phyloP scores from a whole-genome alignment of 495 filamentous ascomycete species.

The Aspergillus funiculosus region DNA sequence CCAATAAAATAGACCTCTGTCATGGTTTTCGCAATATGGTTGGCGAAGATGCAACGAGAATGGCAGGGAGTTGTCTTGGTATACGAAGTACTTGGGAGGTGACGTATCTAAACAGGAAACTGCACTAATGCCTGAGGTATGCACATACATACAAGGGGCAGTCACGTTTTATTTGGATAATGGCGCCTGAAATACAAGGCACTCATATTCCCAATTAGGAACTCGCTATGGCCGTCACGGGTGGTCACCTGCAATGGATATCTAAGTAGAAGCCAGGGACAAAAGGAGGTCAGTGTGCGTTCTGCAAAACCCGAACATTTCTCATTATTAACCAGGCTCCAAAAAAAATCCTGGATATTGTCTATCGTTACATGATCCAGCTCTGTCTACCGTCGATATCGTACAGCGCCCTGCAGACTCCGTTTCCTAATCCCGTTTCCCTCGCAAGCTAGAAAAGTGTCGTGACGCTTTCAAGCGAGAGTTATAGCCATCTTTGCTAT shows the following conservation, averaged over 20 bases:
- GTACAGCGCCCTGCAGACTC: neutral
- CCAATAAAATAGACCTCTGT: constrained; percentile 31
- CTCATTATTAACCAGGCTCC: neutral
- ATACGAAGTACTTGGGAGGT: neutral
- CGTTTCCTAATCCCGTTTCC: neutral
- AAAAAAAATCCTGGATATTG: neutral
- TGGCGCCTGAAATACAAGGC: constrained; percentile 1
- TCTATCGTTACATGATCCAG: neutral
- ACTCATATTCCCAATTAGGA: neutral
- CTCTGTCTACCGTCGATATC: neutral
- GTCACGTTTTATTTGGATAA: too few species aligned
- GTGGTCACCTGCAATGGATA: neutral
- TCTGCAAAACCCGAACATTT: neutral
- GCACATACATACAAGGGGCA: neutral
- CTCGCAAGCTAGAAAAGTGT: too few species aligned
- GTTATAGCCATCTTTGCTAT: neutral
- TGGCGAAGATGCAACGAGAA: too few species aligned
- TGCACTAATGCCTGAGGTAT: neutral
- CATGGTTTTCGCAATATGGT: constrained; percentile 1
- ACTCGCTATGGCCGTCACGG: neutral
- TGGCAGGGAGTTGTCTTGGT: too few species aligned
- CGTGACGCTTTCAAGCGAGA: neutral
- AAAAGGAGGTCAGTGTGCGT: neutral
- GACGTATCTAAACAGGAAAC: neutral
- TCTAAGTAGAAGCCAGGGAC: too few species aligned